Base-by-base conservation (phyloP, 2,329 filamentous ascomycete genomes). In the Ascochyta rabiei region DNA sequence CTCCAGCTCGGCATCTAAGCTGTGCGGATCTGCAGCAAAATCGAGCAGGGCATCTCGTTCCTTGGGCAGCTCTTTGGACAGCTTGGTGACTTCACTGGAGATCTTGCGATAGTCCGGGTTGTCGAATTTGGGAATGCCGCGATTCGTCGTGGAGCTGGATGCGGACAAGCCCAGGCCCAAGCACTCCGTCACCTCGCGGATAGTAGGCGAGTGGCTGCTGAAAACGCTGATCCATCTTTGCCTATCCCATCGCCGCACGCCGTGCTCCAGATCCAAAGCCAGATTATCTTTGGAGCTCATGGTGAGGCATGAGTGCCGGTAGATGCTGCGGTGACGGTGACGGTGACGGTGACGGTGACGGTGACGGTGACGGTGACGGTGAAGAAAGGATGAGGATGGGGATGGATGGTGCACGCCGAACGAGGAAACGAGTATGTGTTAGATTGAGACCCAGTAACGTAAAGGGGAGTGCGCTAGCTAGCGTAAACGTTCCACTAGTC, bases 41-140 rank as follows among this genome's bases (percentile, higher is more conserved):
- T 74, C 71, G 34, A 74, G 68, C 59, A 74, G 55, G 8, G 68
- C 65, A 62, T 74, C 71, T 59, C 71, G 62, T 44, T 74, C 71
- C 59, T 73, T 70, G 44, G 71, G 71, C 57, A 74, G 54, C 48
- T 73, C 70, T 52, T 74, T 73, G 37, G 65, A 70, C 55, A 74
- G 60, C 48, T 69, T 69, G 42, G 69, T 70, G 54, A 74, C 70
- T 48, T 73, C 70, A 62, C 66, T 70, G 7, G 70, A 72, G 28
- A 74, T 63, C 57, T 70, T 72, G 56, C 67, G 67, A 58, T 70
- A 72, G 40, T 74, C 70, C 24, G 71, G 71, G 37, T 72, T 72
- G 64, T 74, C 71, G 65, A 74, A 74, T 44, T 74, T 74, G 52
- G 70, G 70, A 48, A 74, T 74, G 60, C 71, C 71, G 50, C 70